phyloP scores from a whole-genome alignment of 345 rosid species.

The Brassica juncea region DNA sequence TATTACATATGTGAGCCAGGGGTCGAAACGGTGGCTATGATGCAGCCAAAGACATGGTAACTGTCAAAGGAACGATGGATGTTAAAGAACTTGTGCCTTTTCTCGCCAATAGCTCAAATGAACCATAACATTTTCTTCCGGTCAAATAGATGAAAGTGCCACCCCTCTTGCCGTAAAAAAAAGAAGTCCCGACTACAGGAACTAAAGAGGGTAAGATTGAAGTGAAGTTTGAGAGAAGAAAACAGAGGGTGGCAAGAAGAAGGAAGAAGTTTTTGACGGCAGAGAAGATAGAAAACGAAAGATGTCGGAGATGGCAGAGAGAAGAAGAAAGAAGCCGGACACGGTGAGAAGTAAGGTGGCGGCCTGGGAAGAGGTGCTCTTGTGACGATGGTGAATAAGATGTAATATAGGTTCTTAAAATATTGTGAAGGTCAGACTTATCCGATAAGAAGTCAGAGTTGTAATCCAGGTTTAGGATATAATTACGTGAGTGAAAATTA shows the following conservation, averaged over 20 bases:
- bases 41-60: slow-evolving; percentile 61
- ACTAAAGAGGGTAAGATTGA: slow-evolving; percentile 41
- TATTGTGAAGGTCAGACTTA: slow-evolving; percentile 18
- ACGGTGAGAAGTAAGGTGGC: slow-evolving; percentile 29
- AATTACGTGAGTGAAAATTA: slow-evolving; percentile 39
- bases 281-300: slow-evolving; percentile 23
- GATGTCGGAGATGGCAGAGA: slow-evolving; percentile 29
- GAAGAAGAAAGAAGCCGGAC: slow-evolving; percentile 39
- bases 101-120: slow-evolving; percentile 54
- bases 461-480: slow-evolving; percentile 32
- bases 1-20: slow-evolving; percentile 45
- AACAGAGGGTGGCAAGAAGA: slow-evolving; percentile 47
- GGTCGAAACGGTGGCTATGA: slow-evolving; percentile 54
- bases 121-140: slow-evolving; percentile 60
- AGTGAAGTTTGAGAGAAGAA: slow-evolving; percentile 41
- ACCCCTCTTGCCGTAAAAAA: slow-evolving; percentile 35
- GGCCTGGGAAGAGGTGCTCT: slow-evolving; percentile 37
- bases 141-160: slow-evolving; percentile 53
- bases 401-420: slow-evolving; percentile 39
- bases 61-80: slow-evolving; percentile 83
- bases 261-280: slow-evolving; percentile 29
- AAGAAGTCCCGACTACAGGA: slow-evolving; percentile 25
- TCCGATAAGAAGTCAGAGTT: slow-evolving; percentile 24
- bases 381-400: slow-evolving; percentile 44
- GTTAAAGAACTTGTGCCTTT: slow-evolving; percentile 53